Evolutionary conservation across 805 yeast species (phyloP).

Genomic region (Zygosaccharomyces lentus): DNA sequence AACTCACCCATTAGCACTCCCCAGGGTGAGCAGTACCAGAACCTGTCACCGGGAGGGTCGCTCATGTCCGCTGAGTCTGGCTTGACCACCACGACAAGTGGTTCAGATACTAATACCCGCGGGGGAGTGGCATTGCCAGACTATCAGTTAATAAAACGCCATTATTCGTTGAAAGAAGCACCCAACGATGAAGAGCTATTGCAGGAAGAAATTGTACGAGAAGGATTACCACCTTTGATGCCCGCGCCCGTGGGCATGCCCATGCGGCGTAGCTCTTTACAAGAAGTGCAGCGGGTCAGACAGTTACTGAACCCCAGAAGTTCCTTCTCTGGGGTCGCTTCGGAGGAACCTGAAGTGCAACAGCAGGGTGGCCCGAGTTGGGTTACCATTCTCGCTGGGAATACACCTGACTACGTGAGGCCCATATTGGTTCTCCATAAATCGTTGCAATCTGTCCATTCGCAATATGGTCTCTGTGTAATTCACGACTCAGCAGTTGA

Average conservation of each 20-base stretch:
- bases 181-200: background rate
- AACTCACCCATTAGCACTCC: conserved; percentile 16
- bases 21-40: background rate
- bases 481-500: conserved; percentile 20
- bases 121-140: conserved; percentile 7
- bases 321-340: conserved; percentile 32
- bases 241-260: conserved; percentile 7
- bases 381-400: conserved; percentile 29
- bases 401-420: conserved; percentile 21
- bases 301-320: conserved; percentile 35
- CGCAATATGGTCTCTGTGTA: conserved; percentile 26
- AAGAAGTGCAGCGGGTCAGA: conserved; percentile 33
- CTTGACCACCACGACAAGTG: background rate
- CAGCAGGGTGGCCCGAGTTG: conserved; percentile 20
- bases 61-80: conserved; percentile 1
- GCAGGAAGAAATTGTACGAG: conserved; percentile 1
- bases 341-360: conserved; percentile 19
- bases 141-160: conserved; percentile 27
- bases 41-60: background rate
- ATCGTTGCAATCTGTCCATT: conserved; percentile 22
- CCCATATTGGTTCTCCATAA: conserved; percentile 26
- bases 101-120: background rate
- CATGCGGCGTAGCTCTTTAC: conserved; percentile 29
- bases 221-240: conserved; percentile 1
- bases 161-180: conserved; percentile 26